Conservation (phyloP, 305 asterid species). For the Euphrasia arctica region DNA sequence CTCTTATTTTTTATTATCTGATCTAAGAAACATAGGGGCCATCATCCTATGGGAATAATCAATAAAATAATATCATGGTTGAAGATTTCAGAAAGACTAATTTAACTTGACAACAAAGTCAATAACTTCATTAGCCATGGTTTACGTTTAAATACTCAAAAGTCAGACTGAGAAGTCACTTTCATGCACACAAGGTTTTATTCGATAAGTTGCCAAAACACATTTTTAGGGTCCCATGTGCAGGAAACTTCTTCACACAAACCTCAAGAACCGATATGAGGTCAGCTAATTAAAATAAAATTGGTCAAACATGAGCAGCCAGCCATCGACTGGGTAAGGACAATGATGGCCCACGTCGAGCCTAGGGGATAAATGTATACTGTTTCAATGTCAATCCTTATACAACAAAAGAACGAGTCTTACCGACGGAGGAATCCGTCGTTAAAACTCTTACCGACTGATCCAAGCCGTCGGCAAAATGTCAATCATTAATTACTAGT, state of each 20-base stretch:
- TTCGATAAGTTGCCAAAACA: constrained; percentile 1
- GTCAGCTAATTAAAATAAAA: constrained; percentile 22
- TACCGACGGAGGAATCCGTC: no score
- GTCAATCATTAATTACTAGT: neutral
- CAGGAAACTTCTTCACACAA: constrained; percentile 33
- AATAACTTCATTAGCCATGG: constrained; percentile 25
- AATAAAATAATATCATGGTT: neutral
- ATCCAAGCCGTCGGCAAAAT: neutral
- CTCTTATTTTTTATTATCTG: constrained; percentile 1
- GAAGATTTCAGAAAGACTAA: neutral
- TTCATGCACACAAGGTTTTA: constrained; percentile 21
- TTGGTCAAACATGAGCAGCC: constrained; percentile 16
- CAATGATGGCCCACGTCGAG: neutral
- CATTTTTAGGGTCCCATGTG: neutral
- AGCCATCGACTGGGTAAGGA: constrained; percentile 8
- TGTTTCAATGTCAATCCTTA: neutral
- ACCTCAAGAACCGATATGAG: constrained; percentile 16
- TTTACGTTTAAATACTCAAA: constrained; percentile 13
- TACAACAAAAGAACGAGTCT: no score
- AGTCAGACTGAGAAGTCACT: constrained; percentile 21
- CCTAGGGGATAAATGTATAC: neutral
- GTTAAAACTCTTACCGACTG: no score
- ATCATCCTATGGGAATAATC: neutral
- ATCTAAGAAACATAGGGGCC: neutral
- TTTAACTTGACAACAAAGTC: constrained; percentile 18